phyloP scores from a whole-genome alignment of 805 yeast genomes.

The Candida pini region DNA sequence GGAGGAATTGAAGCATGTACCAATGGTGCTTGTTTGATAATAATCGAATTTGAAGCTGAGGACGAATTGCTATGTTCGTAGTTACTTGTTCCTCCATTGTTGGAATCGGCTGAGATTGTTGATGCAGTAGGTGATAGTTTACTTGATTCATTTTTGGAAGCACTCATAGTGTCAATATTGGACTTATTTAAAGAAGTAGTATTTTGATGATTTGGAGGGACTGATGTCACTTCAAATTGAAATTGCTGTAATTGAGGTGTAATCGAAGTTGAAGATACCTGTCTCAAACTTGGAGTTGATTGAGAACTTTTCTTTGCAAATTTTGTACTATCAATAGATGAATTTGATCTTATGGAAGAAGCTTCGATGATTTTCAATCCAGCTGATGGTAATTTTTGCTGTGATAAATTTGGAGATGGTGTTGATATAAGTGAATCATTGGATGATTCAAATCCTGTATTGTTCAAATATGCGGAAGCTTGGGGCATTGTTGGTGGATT shows the following conservation, averaged over 20 bases:
- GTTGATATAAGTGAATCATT: constrained; percentile 8
- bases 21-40: no score
- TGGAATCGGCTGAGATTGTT: constrained; percentile 17
- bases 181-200: background rate
- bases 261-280: constrained; percentile 5
- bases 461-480: constrained; percentile 1
- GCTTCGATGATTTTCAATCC: background rate
- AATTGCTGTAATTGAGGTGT: constrained; percentile 15
- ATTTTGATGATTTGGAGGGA: constrained; percentile 5
- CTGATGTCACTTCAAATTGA: constrained; percentile 14
- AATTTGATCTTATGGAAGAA: no score
- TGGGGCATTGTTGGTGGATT: constrained; percentile 6
- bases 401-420: background rate
- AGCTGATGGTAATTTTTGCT: background rate
- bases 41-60: no score
- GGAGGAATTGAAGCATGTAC: no score
- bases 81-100: constrained; percentile 2
- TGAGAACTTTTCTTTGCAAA: background rate
- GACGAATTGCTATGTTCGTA: no score
- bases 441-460: constrained; percentile 6
- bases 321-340: background rate
- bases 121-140: constrained; percentile 16
- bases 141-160: constrained; percentile 1
- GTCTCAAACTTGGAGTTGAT: background rate
- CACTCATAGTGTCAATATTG: background rate